Conservation (phyloP, 108 stramenopile species). For the Asterionellopsis glacialis region DNA sequence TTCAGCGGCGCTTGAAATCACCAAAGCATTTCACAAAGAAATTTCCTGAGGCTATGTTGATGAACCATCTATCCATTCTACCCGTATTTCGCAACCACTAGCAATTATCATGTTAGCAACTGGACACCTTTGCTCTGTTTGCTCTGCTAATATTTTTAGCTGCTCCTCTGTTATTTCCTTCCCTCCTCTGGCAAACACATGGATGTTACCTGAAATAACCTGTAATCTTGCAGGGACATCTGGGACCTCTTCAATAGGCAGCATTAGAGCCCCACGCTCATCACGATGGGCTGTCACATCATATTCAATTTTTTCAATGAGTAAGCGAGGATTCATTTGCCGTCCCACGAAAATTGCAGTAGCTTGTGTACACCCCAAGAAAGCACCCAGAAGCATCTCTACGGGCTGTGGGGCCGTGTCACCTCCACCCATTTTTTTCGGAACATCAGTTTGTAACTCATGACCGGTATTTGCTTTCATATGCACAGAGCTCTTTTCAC, state of each 20-base stretch:
- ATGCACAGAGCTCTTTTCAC: conserved; percentile 26
- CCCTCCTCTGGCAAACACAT: conserved; percentile 26
- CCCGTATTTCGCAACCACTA: conserved; percentile 67
- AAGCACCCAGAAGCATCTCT: conserved; percentile 61
- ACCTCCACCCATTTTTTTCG: conserved; percentile 66
- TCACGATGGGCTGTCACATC: conserved; percentile 51
- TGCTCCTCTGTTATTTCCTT: conserved; percentile 20
- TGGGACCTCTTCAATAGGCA: conserved; percentile 53
- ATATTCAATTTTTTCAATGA: conserved; percentile 56
- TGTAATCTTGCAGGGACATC: conserved; percentile 39
- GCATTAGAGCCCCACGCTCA: conserved; percentile 59
- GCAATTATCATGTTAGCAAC: conserved; percentile 76
- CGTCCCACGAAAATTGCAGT: conserved; percentile 78
- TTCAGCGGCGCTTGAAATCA: too few relatives aligned
- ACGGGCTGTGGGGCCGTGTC: conserved; percentile 77
- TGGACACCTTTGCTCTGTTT: conserved; percentile 78
- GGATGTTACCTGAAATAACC: conserved; percentile 38
- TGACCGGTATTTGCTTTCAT: conserved; percentile 58
- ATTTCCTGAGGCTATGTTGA: too few relatives aligned
- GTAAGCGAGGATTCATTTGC: conserved; percentile 44
- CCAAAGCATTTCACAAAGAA: too few relatives aligned
- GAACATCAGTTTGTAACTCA: conserved; percentile 61
- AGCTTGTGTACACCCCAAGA: conserved; percentile 77
- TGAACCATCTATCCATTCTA: conserved; percentile 49
- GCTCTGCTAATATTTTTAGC: conserved; percentile 43